Evolutionary conservation across 495 filamentous ascomycete genomes (phyloP).

Genomic region (Aspergillus ostianus): DNA sequence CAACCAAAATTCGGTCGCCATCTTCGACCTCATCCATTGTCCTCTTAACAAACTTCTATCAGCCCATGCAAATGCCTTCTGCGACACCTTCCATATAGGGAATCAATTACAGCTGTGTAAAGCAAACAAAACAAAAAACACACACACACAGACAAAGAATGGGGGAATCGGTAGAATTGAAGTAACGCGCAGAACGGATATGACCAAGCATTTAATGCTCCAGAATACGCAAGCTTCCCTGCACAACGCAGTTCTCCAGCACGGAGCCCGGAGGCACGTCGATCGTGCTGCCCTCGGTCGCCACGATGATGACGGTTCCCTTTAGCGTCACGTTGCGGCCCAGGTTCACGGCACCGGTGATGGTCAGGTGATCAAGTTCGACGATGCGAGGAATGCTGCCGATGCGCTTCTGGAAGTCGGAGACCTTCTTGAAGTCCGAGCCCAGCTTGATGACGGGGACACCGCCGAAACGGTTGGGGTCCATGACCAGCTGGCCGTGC

Average conservation of each 20-base stretch:
- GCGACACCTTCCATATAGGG: neutral
- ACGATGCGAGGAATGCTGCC: conserved; percentile 95
- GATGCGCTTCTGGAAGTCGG: conserved; percentile 98
- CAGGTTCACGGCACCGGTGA: conserved; percentile 95
- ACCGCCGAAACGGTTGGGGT: conserved; percentile 91
- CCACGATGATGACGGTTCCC: conserved; percentile 99
- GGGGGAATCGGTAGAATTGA: conserved; percentile 1
- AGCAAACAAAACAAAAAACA: neutral
- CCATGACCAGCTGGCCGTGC: conserved; percentile 97
- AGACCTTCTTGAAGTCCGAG: conserved; percentile 99
- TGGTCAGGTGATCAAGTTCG: conserved; percentile 95
- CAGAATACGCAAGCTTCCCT: conserved; percentile 91
- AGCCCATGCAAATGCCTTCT: conserved; percentile 4
- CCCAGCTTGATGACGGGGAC: conserved; percentile 99
- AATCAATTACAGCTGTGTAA: neutral
- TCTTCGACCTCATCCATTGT: neutral
- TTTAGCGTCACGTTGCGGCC: conserved; percentile 93
- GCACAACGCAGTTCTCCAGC: conserved; percentile 98
- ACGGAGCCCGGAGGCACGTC: conserved; percentile 95
- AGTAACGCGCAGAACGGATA: neutral
- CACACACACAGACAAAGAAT: neutral
- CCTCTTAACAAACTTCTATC: conserved; percentile 5
- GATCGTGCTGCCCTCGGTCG: conserved; percentile 95
- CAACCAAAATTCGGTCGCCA: neutral
- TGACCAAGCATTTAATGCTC: conserved; percentile 64